A percentile compares a stretch with the other conserved stretches of the same genome.
phyloP scores from a whole-genome alignment of 1,284 basidiomycete species.

The Cryptococcus amylolentus region DNA sequence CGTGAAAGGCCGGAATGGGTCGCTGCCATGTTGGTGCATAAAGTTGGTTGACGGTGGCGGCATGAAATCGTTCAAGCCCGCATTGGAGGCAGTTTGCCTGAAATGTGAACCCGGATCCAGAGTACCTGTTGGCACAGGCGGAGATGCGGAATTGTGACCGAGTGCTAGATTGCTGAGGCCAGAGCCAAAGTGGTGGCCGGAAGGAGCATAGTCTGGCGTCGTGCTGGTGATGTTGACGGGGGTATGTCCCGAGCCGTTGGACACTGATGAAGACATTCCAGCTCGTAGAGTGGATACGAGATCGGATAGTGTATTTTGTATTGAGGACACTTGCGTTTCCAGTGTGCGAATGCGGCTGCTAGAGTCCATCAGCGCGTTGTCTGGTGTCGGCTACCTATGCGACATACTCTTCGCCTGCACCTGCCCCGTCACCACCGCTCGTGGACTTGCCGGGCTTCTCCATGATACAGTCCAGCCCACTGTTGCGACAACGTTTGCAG shows the following conservation, averaged over 20 bases:
- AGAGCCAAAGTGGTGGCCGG: background rate
- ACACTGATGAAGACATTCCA: slow-evolving; percentile 24
- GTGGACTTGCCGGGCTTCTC: slow-evolving; percentile 75
- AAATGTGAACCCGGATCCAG: background rate
- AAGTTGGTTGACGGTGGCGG: background rate
- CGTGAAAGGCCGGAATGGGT: slow-evolving; percentile 4
- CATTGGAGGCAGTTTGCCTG: background rate
- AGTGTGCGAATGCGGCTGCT: slow-evolving; percentile 79
- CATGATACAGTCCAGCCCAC: slow-evolving; percentile 81
- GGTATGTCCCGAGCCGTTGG: slow-evolving; percentile 27
- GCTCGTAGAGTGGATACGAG: slow-evolving; percentile 57
- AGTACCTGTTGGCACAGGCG: background rate
- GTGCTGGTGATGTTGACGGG: slow-evolving; percentile 15
- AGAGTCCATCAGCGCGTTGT: background rate
- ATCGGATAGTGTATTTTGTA: slow-evolving; percentile 73
- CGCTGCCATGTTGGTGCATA: background rate
- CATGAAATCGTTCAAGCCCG: background rate
- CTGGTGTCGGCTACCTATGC: background rate
- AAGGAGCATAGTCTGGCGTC: slow-evolving; percentile 20
- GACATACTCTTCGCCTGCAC: slow-evolving; percentile 45
- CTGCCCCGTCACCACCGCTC: slow-evolving; percentile 69
- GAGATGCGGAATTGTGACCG: background rate
- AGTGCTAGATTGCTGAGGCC: background rate
- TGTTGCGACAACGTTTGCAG: slow-evolving; percentile 80
- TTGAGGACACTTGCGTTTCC: slow-evolving; percentile 75